These are phyloP conservation scores for Mycotypha africana DNA, from an alignment of 371 early-diverging fungal genomes.

Conservation along the genomic window DNA sequence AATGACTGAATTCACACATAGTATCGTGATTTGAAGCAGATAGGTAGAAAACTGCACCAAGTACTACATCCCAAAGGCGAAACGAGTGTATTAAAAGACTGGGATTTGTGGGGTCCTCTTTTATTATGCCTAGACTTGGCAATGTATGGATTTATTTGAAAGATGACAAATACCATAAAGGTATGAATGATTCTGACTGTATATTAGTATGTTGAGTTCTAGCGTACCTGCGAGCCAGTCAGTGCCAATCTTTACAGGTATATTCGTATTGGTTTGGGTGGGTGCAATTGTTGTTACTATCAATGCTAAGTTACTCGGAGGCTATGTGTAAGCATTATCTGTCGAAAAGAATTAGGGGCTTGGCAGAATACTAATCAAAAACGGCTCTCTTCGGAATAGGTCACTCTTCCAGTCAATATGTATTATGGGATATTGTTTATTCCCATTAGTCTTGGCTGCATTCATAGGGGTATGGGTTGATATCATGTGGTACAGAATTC, in stretches of 20 bases:
- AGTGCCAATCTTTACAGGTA: slow-evolving; percentile 78
- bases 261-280: slow-evolving; percentile 88
- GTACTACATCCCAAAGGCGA: slow-evolving; percentile 67
- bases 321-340: slow-evolving; percentile 44
- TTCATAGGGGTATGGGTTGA: slow-evolving; percentile 61
- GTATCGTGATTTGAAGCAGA: slow-evolving; percentile 73
- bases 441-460: slow-evolving; percentile 79
- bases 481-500: slow-evolving; percentile 57
- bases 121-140: slow-evolving; percentile 84
- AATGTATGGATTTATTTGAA: slow-evolving; percentile 43
- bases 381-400: background rate
- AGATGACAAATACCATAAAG: background rate
- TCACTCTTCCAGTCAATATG: slow-evolving; percentile 94
- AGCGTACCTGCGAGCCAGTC: slow-evolving; percentile 68
- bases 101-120: slow-evolving; percentile 96
- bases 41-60: slow-evolving; percentile 66
- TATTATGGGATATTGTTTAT: slow-evolving; percentile 91
- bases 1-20: no score
- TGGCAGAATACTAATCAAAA: no score
- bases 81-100: slow-evolving; percentile 70
- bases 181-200: background rate
- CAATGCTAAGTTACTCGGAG: slow-evolving; percentile 92
- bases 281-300: slow-evolving; percentile 89
- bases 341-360: background rate
- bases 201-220: slow-evolving; percentile 57